Base-by-base conservation (phyloP, 805 yeast genomes). In the Saturnispora kantuleensis region DNA sequence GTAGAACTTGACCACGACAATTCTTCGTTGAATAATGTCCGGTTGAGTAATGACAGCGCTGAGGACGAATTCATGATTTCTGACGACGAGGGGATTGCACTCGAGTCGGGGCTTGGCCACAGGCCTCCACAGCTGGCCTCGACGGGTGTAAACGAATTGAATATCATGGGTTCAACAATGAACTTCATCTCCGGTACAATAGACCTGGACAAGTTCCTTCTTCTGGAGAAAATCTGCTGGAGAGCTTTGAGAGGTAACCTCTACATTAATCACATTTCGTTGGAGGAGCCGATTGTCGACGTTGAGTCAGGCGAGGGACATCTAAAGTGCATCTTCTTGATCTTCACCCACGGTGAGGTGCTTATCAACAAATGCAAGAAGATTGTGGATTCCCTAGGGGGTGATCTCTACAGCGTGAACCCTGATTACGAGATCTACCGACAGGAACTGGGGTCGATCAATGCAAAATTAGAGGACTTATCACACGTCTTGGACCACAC, bases 211-310 rank as follows among this genome's bases (percentile, higher is more conserved):
- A 83, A 81, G 57, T 76, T 85, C 31, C 74, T 74, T 18, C 70
- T 82, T 1, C 67, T 93, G 48, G 93, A 88, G 59, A 83, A 79
- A 54, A 87, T 93, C 39, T 66, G 88, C 41, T 93, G 96, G 95
- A 77, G 99, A 65, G 77, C 87, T 13, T 72, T 90, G 49, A 79
- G 98, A 60, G 98, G 98, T 56, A 93, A 93, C 62, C 68, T 94
- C 52, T 86, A 76, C 58, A 78, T 89, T 62, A 81, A 82, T 56
- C 78, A 81, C 59, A 76, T 77, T 41, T 90, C 85, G 47, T 76
- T 90, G 45, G 74, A 76, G 10, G 85, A 81, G 54, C 75, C 79
- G 3, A 66, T 85, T 16, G 67, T 71, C 52, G 90, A 86, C 55
- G 64, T 73, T 31, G 70, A 75, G 55, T 61, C 79, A 17, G 74